These are phyloP conservation scores for Diutina pseudorugosa DNA, from an alignment of 1,139 yeast species.

Conservation along the genomic window DNA sequence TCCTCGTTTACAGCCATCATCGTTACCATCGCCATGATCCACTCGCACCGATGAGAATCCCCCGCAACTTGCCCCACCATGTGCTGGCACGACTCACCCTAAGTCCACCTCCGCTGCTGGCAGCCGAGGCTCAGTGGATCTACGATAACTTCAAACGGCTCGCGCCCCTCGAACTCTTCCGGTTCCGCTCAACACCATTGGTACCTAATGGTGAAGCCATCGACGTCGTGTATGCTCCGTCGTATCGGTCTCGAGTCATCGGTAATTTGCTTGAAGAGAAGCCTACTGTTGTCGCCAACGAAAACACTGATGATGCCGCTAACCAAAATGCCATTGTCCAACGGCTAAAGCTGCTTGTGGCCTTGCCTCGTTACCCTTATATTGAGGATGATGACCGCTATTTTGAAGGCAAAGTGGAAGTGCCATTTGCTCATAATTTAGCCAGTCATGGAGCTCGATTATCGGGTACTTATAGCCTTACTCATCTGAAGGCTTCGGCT, in stretches of 20 bases:
- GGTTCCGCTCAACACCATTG: not conserved
- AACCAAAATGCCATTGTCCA: not conserved
- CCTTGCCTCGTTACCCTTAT: not conserved
- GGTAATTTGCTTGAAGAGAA: not conserved
- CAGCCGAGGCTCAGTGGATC: not conserved
- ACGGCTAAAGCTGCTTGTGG: not conserved
- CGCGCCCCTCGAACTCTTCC: not conserved
- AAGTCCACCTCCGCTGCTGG: not conserved
- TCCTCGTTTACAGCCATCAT: not conserved
- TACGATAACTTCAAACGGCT: not conserved
- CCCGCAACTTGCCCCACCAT: not conserved
- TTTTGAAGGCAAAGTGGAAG: not conserved
- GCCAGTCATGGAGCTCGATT: not conserved
- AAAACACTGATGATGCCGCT: not conserved
- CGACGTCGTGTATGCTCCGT: not conserved
- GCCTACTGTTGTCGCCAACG: not conserved
- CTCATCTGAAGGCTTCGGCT: not conserved
- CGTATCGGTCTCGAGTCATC: not conserved
- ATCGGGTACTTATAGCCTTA: not conserved
- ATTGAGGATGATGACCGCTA: not conserved
- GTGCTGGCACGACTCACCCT: not conserved
- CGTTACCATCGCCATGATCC: not conserved
- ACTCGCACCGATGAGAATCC: not conserved
- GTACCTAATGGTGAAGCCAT: not conserved
- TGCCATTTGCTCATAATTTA: not conserved